Base-by-base conservation (phyloP, 371 early-diverging fungal genomes). In the Mortierella sp. region DNA sequence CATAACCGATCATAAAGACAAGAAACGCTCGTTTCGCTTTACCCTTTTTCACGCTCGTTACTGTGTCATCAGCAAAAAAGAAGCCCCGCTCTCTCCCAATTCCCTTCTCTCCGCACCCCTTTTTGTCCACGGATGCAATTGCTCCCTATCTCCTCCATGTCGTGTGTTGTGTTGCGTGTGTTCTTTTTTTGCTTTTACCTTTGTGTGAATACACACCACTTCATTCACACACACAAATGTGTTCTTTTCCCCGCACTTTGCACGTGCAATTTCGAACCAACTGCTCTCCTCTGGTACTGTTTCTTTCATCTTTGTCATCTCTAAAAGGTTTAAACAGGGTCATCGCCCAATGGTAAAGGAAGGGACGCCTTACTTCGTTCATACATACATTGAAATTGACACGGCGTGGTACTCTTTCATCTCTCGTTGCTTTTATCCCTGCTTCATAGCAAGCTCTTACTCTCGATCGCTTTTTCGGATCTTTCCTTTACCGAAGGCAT, bases 201-300 rank as follows among this genome's bases (percentile, higher is more conserved):
- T 21, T 21, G 42, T 24, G 44, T 24, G 68, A 68, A 42, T 42
- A 68, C 68, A 55, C 21, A 55, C 16, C 9, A 9, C 5, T 47
- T 47, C 47, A 7, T 13, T 47, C 47, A 7, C 0, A 6, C n/a
- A n/a, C 60, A 14, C 10, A 60, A 58, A 16, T 31, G 60, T 31
- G 28, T 14, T 13, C 28, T 11, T 19, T 68, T 68, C 68, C 68
- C 68, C 68, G 42, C 42, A 68, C 68, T 68, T 68, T 68, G 68
- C 68, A 68, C 68, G 68, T 68, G 68, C 68, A 68, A 68, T 68
- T 68, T 42, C 68, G 68, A 68, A 11, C 68, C 42, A 42, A 38
- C 24, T 6, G 68, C 65, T 65, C 68, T 65, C 9, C 31, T 21
- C 21, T 38, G 42, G 42, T 38, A 5, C 3, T 38, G 42, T 55